Base-by-base conservation (phyloP, 192 early-diverging fungal genomes). In the Coemansia sp. region DNA sequence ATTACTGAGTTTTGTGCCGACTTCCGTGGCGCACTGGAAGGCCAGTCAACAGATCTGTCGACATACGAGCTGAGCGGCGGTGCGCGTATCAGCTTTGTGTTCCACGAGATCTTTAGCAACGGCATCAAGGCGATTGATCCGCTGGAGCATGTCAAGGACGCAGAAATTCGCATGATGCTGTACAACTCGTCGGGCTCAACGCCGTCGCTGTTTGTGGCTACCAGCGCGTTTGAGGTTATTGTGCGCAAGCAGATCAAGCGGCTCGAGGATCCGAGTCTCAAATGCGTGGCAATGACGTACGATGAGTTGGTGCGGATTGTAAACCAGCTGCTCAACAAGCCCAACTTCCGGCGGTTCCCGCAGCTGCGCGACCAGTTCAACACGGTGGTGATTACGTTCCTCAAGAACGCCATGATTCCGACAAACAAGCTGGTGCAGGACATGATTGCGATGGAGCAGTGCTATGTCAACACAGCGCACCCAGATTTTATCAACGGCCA, bases 211-310 rank as follows among this genome's bases (percentile, higher is more conserved):
- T 99, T 99, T 85, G 95, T 99, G 49, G 94, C 92, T 18, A 95
- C 95, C 14, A 93, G 93, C 43, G 98, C 98, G 12, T 99, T 99
- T 68, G 94, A 96, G 75, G 92, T 95, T 20, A 92, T 99, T 41
- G 91, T 99, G 66, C 98, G 95, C 81, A 92, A 99, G 82, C 98
- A 99, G 83, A 98, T 99, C 78, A 93, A 92, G 71, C 89, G 98
- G 3, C 82, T 99, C 18, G 98, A 99, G 78, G 96, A 98, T 32
- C 98, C 98, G 23, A 90, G 93, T 67, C 82, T 99, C 65, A 96
- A 95, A 74, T 98, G 96, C 68, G 91, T 92, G 27, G 83, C 87
- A 35, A 89, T 99, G 87, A 90, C 96, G 10, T 99, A 98, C 82
- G 98, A 99, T 67, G 98, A 99, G 77, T 82, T 99, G 32, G 91